Percentiles rank a stretch among this genome's conserved stretches.
phyloP scores from a whole-genome alignment of 208 protist genomes.

The Trypanosoma boissoni region DNA sequence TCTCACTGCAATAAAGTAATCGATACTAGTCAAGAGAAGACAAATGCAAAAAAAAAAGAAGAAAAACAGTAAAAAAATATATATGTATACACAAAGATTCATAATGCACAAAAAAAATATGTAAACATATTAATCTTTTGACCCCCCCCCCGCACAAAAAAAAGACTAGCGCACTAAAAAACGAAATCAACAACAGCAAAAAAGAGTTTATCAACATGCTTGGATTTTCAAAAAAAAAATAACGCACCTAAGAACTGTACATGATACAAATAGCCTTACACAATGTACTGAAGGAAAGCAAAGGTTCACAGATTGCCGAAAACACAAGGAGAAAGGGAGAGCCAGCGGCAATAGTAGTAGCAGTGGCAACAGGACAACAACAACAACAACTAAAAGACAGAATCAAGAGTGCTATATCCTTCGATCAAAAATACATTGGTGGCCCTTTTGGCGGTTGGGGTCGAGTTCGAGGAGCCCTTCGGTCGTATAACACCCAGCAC shows the following conservation, averaged over 20 bases:
- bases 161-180: no score
- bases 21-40: constrained; percentile 17
- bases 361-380: not conserved
- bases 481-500: constrained; percentile 27
- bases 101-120: no score
- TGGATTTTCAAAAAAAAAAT: no score
- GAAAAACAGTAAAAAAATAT: not conserved
- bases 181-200: no score
- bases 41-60: not conserved
- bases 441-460: constrained; percentile 11
- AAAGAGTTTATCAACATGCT: no score
- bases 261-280: no score
- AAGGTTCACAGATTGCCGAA: no score
- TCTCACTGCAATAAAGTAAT: constrained; percentile 5
- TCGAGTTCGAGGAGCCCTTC: constrained; percentile 1
- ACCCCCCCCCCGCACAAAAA: not conserved
- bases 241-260: no score
- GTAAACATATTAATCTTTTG: constrained; percentile 6
- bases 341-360: no score
- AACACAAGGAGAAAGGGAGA: no score
- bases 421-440: constrained; percentile 24
- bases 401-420: not conserved
- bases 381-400: not conserved
- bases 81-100: constrained; percentile 10
- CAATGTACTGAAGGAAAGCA: no score